These are phyloP conservation scores for Tylopilus felleus DNA, from an alignment of 768 basidiomycete genomes.

Conservation along the genomic window DNA sequence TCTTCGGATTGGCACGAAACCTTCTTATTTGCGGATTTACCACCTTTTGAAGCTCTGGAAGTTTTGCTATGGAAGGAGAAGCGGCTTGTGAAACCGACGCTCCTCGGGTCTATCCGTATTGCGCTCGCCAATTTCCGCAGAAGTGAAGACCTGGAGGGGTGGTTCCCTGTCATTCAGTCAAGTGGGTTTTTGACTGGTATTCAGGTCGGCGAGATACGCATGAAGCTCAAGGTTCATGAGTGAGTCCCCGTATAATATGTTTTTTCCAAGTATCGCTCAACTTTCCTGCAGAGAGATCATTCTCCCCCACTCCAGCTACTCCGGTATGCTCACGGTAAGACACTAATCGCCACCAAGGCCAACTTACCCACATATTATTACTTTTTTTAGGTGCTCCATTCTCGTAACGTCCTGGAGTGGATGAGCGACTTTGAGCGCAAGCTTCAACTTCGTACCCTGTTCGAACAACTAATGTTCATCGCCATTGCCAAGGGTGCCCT, in stretches of 20 bases:
- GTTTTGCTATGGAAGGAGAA: slow-evolving; percentile 70
- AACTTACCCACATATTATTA: background rate
- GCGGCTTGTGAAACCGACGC: slow-evolving; percentile 50
- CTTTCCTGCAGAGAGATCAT: slow-evolving; percentile 62
- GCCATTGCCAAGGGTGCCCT: slow-evolving; percentile 65
- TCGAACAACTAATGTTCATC: slow-evolving; percentile 61
- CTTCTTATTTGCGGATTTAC: slow-evolving; percentile 71
- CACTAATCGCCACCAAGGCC: background rate
- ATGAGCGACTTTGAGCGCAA: slow-evolving; percentile 67
- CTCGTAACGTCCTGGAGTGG: slow-evolving; percentile 71
- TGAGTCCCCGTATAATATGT: slow-evolving; percentile 32
- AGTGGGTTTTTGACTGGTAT: slow-evolving; percentile 47
- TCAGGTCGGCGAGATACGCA: slow-evolving; percentile 71
- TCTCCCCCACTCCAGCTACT: slow-evolving; percentile 64
- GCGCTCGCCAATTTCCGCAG: slow-evolving; percentile 69
- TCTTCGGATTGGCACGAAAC: slow-evolving; percentile 81
- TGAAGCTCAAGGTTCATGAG: slow-evolving; percentile 77
- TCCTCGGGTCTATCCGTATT: slow-evolving; percentile 62
- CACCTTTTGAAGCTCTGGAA: slow-evolving; percentile 71
- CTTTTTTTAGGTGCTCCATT: slow-evolving; percentile 35
- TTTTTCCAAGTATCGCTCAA: slow-evolving; percentile 6
- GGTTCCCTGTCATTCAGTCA: slow-evolving; percentile 70
- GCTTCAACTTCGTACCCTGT: slow-evolving; percentile 61
- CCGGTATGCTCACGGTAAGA: slow-evolving; percentile 54
- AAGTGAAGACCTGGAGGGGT: slow-evolving; percentile 74